Evolutionary conservation across 1,139 yeast genomes (phyloP).

Genomic region (Pichia sp.): DNA sequence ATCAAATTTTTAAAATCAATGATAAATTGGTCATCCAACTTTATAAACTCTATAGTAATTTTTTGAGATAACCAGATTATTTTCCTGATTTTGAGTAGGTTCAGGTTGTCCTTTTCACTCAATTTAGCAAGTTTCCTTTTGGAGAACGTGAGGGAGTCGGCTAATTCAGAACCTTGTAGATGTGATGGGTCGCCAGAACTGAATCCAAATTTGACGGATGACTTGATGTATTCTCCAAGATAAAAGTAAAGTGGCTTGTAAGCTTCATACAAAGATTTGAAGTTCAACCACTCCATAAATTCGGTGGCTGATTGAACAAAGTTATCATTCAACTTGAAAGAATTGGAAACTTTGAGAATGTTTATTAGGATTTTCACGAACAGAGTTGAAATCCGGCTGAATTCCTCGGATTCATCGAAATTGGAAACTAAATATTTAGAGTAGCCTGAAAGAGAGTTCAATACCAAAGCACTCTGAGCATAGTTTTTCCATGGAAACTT

Average conservation of each 20-base stretch:
- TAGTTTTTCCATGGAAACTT: conserved; percentile 25
- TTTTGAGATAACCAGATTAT: conserved; percentile 31
- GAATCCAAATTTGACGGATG: conserved; percentile 6
- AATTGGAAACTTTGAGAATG: not conserved
- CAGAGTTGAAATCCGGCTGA: not conserved
- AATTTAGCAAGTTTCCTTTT: not conserved
- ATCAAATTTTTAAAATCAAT: conserved; percentile 26
- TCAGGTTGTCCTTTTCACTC: conserved; percentile 12
- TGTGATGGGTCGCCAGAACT: not conserved
- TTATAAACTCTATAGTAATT: conserved; percentile 24
- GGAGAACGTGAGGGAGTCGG: not conserved
- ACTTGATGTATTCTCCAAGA: conserved; percentile 6
- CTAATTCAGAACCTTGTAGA: not conserved
- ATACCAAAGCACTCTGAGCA: conserved; percentile 13
- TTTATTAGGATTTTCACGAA: conserved; percentile 7
- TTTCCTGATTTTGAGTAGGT: conserved; percentile 25
- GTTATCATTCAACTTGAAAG: conserved; percentile 5
- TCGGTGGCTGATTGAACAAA: conserved; percentile 5
- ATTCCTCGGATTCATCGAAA: conserved; percentile 1
- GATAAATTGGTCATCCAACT: conserved; percentile 25
- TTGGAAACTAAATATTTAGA: conserved; percentile 5
- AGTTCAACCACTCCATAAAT: conserved; percentile 4
- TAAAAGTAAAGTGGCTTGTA: not conserved
- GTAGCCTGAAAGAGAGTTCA: conserved; percentile 17
- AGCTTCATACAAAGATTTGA: not conserved